Base-by-base conservation (phyloP, 768 basidiomycete species). In the Tephrocybe sp. region DNA sequence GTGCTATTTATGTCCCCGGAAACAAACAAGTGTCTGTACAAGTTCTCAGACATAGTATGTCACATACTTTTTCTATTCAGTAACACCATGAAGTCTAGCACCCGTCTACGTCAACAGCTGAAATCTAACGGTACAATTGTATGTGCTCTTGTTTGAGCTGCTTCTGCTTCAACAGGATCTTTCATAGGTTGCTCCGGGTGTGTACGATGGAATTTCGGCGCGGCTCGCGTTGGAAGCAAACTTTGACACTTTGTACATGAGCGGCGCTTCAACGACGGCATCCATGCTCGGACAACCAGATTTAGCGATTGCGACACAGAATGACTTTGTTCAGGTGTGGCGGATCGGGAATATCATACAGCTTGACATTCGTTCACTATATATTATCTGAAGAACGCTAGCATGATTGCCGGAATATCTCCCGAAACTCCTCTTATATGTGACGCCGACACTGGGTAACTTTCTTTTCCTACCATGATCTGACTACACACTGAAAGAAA, bases 271-370 rank as follows among this genome's bases (percentile, higher is more conserved):
- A 4, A 80, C 79, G 0, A 80, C 78, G 1, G 80, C 80, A 2
- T 80, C 79, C 9, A 72, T 75, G 44, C 73, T 80, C 22, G 80
- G 79, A 25, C 74, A 76, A 59, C 78, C 79, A 8, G 80, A 82
- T 57, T 61, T 82, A 31, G 80, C 78, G 4, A 78, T 80, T 47
- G 77, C 79, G 13, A 80, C 78, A 15, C 62, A 78, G 47, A 79
- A 78, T 53, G 79, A 80, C 56, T 80, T 82, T 55, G 70, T 76
- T 26, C 72, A 73, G 66, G 75, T 73, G n/a, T n/a, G n/a, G n/a
- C n/a, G n/a, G n/a, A n/a, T 53, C 47, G 40, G 18, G 15, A 26
- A 22, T 44, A 16, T 24, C 44, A 7, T 37, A 6, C 28, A 30
- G 12, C n/a, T 39, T 19, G 18, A 5, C 25, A 9, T 24, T 36